Percentiles rank a stretch among this genome's conserved stretches.
Evolutionary conservation across 2,329 filamentous ascomycete species (phyloP).

Genomic region (Fusarium luffae): DNA sequence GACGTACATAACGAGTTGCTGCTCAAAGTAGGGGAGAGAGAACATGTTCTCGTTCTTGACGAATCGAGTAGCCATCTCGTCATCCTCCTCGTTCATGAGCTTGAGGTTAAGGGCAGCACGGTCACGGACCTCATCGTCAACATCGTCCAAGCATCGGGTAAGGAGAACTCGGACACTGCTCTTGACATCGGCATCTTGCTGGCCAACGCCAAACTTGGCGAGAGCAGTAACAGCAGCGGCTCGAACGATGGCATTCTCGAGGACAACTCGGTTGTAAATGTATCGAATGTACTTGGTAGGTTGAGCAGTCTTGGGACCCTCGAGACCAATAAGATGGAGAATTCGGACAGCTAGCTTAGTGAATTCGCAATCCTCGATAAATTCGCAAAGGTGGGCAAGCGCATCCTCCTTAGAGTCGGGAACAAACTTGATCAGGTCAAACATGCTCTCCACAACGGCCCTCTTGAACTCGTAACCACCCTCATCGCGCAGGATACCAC

Average conservation of each 20-base stretch:
- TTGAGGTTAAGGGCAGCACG: slow-evolving; percentile 92
- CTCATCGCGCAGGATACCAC: slow-evolving; percentile 95
- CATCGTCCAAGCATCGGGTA: slow-evolving; percentile 93
- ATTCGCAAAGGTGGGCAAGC: slow-evolving; percentile 95
- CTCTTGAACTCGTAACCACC: slow-evolving; percentile 99
- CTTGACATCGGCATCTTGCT: slow-evolving; percentile 97
- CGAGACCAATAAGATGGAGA: slow-evolving; percentile 89
- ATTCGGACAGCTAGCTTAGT: slow-evolving; percentile 97
- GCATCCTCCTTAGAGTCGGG: slow-evolving; percentile 86
- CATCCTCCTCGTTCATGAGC: slow-evolving; percentile 92
- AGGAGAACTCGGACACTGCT: slow-evolving; percentile 92
- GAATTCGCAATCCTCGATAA: slow-evolving; percentile 99
- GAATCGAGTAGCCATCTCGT: slow-evolving; percentile 85
- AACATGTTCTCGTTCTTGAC: slow-evolving; percentile 98
- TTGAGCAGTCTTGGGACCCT: slow-evolving; percentile 94
- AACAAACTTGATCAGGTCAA: slow-evolving; percentile 98
- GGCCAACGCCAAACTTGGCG: slow-evolving; percentile 96
- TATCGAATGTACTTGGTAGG: slow-evolving; percentile 99
- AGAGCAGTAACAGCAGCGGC: slow-evolving; percentile 95
- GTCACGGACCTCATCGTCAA: slow-evolving; percentile 96
- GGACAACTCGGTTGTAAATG: slow-evolving; percentile 97
- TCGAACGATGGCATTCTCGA: slow-evolving; percentile 96
- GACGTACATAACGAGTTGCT: slow-evolving; percentile 97
- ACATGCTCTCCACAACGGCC: slow-evolving; percentile 98
- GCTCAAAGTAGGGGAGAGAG: slow-evolving; percentile 92